Evolutionary conservation across 345 rosid genomes (phyloP).

Genomic region (Anastatica hierochuntica): DNA sequence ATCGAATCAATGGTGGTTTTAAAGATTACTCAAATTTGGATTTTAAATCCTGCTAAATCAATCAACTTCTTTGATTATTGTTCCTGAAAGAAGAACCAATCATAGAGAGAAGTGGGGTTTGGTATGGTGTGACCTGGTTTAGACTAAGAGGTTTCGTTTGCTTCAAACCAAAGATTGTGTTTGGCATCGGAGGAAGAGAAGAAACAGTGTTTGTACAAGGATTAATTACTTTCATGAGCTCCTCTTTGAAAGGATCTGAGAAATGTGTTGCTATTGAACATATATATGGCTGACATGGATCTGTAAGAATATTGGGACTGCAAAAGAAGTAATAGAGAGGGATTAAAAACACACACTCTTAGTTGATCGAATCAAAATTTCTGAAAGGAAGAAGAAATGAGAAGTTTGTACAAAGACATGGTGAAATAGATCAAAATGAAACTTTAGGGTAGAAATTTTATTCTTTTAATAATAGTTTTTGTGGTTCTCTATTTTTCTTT

Average conservation of each 20-base stretch:
- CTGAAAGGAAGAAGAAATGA: constrained; percentile 15
- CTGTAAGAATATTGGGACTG: no score
- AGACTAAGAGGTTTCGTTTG: constrained; percentile 44
- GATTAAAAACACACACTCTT: constrained; percentile 40
- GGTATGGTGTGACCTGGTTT: constrained; percentile 52
- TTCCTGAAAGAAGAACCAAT: no score
- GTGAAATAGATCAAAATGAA: neutral
- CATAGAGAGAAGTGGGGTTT: no score
- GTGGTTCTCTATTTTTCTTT: no score
- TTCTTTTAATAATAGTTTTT: neutral
- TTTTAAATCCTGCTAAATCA: no score
- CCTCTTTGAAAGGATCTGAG: constrained; percentile 49
- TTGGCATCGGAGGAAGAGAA: constrained; percentile 19
- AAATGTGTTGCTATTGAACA: constrained; percentile 32
- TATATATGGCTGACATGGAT: constrained; percentile 50
- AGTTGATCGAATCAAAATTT: constrained; percentile 20
- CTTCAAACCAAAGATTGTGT: constrained; percentile 28
- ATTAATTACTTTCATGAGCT: constrained; percentile 52
- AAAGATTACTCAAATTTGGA: no score
- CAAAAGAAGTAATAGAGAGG: no score
- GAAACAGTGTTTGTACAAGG: constrained; percentile 45
- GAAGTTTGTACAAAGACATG: constrained; percentile 14
- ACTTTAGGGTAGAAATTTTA: neutral
- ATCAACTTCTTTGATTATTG: no score
- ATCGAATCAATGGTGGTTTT: neutral